Percentiles rank a stretch among this genome's conserved stretches.
These are phyloP conservation scores for Halocafeteria seosinensis DNA, from an alignment of 108 stramenopile genomes.

Conservation along the genomic window DNA sequence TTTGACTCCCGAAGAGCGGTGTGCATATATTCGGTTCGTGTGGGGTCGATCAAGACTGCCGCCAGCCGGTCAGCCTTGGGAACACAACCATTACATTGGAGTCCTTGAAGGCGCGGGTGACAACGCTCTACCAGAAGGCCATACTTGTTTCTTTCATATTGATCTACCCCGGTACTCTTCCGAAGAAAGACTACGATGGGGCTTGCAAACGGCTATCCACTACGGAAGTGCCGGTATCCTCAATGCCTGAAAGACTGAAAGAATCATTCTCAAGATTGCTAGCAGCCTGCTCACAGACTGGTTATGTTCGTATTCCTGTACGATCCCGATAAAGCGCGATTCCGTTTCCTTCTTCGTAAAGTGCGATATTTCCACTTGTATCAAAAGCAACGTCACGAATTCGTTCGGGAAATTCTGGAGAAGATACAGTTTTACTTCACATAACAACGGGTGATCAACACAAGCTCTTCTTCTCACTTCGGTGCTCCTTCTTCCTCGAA, in stretches of 20 bases:
- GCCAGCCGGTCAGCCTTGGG: conserved; percentile 23
- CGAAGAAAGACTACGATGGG: conserved; percentile 19
- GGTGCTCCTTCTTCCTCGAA: no score
- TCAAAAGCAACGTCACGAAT: no score
- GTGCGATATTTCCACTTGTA: no score
- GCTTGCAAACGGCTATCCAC: conserved; percentile 35
- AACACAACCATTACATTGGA: conserved; percentile 27
- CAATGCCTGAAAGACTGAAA: neutral
- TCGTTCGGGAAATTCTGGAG: no score
- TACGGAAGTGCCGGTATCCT: conserved; percentile 5
- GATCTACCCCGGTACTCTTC: conserved; percentile 35
- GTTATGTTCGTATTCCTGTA: no score
- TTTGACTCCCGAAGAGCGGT: conserved; percentile 22
- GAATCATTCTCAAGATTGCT: no score
- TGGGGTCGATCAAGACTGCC: conserved; percentile 39
- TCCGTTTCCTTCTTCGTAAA: no score
- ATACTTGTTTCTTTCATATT: conserved; percentile 47
- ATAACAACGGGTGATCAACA: no score
- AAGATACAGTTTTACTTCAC: no score
- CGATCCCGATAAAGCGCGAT: no score
- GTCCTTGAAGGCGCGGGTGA: neutral
- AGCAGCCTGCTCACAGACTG: no score
- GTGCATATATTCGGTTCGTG: conserved; percentile 30
- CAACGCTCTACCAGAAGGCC: conserved; percentile 32
- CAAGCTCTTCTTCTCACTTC: no score